Evolutionary conservation across 768 basidiomycete species (phyloP), one percentile per base, ranked within the genome.

Genomic region (Hygrophorus pudorinus): DNA sequence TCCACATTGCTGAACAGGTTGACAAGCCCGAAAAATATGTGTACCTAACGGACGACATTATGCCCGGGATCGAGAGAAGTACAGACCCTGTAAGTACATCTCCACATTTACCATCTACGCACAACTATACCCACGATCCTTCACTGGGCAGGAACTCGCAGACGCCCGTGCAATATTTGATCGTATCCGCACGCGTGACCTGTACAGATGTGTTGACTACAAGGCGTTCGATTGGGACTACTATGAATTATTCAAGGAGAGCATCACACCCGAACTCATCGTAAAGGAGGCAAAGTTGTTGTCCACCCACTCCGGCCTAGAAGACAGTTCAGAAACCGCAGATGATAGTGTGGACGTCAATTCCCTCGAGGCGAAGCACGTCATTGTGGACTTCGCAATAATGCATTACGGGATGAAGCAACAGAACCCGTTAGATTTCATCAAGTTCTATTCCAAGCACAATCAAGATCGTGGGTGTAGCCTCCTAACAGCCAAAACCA

Each of bases 361-460:
- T 3, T 59, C 60, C 7, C 62, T 83, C 9, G 56, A 48, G 12
- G 59, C 62, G 0, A 57, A 67, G 4, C 72, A 85, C 42, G 66
- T 90, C 24, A 73, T 81, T 32, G 81, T 90, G 16, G 73, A 79
- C 40, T 64, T 78, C 11, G 59, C 76, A 1, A 52, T 57, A n/a
- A 69, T 89, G 70, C 88, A 90, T 55, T 81, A 84, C 52, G 88
- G 87, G 2, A 85, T 82, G 77, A 66, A 73, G 50, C 74, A 76
- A 35, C 59, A 65, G 48, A 85, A 85, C 52, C 88, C 88, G 1
- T 55, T 89, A 37, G 72, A 81, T 36, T 69, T 61, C 12, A 75
- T 87, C 42, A 76, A 70, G 55, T 91, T 89, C 54, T 89, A 87
- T 53, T 76, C 78, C 0, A 88, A 88, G 58, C 63, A 67, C 11